Percentiles rank a stretch among this genome's conserved stretches.
These are phyloP conservation scores for Eruca vesicaria DNA, from an alignment of 441 rosid species.

Conservation along the genomic window DNA sequence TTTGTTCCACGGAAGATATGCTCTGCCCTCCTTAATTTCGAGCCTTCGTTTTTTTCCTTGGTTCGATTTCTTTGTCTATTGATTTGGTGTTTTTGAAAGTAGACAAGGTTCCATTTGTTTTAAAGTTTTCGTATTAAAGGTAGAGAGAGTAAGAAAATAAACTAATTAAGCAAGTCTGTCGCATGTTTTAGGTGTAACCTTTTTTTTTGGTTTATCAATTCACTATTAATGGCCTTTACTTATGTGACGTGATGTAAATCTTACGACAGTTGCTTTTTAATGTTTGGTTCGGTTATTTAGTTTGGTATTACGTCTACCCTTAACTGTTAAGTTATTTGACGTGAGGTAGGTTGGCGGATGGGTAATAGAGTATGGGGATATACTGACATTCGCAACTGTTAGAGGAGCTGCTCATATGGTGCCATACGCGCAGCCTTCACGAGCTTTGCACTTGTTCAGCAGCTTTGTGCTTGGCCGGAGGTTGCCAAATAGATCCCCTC, in stretches of 20 bases:
- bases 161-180: neutral
- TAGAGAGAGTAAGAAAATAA: neutral
- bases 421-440: conserved; percentile 84
- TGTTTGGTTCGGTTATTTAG: too few relatives aligned
- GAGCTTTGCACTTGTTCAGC: conserved; percentile 80
- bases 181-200: neutral
- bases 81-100: neutral
- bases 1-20: conserved; percentile 20
- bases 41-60: neutral
- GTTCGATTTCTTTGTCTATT: neutral
- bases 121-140: neutral
- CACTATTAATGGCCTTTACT: neutral
- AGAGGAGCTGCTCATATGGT: conserved; percentile 94
- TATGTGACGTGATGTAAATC: neutral
- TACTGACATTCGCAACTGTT: conserved; percentile 74
- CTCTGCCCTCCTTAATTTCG: neutral
- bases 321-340: neutral
- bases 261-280: neutral
- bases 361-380: conserved; percentile 75
- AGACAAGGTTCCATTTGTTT: neutral
- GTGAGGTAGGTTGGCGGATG: conserved; percentile 71
- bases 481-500: conserved; percentile 55
- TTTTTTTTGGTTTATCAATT: neutral
- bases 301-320: neutral
- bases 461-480: conserved; percentile 66